Base-by-base conservation (phyloP, 2,329 filamentous ascomycete genomes). In the Aspergillus pseudoterreus region DNA sequence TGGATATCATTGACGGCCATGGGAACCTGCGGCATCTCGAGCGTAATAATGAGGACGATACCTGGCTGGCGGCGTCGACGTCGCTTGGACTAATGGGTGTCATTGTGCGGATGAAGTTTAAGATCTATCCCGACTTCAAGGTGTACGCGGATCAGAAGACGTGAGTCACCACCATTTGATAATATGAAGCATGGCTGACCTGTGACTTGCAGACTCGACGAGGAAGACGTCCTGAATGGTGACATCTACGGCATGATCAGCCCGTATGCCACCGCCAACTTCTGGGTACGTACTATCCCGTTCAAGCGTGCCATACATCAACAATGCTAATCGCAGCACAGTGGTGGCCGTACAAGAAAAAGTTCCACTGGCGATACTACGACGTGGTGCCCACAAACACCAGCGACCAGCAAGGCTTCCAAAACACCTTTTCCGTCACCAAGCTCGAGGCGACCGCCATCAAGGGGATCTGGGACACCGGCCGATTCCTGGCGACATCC, bases 341-440 rank as follows among this genome's bases (percentile, higher is more conserved):
- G 52, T 54, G 52, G 52, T 54, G 52, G 52, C 52, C 52, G 8
- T 54, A 54, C 19, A 54, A 54, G 45, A 42, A 46, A 24, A 54
- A 54, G 49, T 54, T 54, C 43, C 52, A 54, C 46, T 54, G 49
- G 52, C 42, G 52, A 14, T 54, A 54, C 45, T 54, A 54, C 52
- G 52, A 54, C 36, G 52, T 54, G 4, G 41, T 54, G 4, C 48
- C 46, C 33, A 46, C 45, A 19, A 41, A 46, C 15, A 45, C 21
- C 27, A 51, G 36, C 32, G 36, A 45, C n/a, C 52, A 54, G 27
- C 22, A 54, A 35, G 52, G 45, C 17, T 54, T 54, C 49, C 52
- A 54, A 21, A 54, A 54, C 45, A 54, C 52, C 21, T 54, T 54
- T 36, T 54, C 52, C 3, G 48, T 54, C 6, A 54, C 52, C 21